phyloP scores from a whole-genome alignment of 1,139 yeast genomes.

The Diutina rugosa region DNA sequence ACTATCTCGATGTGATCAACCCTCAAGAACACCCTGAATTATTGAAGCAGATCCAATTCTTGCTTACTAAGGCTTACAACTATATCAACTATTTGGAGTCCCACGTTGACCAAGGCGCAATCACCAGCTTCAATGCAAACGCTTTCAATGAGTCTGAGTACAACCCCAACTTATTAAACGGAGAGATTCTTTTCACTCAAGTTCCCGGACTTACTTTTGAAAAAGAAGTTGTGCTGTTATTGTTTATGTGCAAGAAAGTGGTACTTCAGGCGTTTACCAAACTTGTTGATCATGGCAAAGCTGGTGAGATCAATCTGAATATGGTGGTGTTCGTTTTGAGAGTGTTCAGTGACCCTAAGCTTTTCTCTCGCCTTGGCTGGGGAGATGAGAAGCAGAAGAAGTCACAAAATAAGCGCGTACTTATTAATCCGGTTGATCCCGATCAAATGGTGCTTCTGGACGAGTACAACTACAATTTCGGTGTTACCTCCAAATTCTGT shows the following conservation, averaged over 20 bases:
- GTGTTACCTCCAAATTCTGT: conserved; percentile 24
- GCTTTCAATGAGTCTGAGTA: conserved; percentile 18
- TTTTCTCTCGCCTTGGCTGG: conserved; percentile 14
- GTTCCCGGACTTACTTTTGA: conserved; percentile 15
- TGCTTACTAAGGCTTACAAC: conserved; percentile 29
- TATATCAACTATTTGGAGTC: conserved; percentile 26
- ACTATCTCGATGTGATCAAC: conserved; percentile 17
- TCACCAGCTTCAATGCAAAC: conserved; percentile 19
- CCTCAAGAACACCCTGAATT: conserved; percentile 17
- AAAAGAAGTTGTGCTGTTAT: conserved; percentile 18
- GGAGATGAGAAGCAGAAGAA: conserved; percentile 12
- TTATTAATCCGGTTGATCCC: conserved; percentile 13
- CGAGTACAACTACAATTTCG: conserved; percentile 24
- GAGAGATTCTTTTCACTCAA: conserved; percentile 17
- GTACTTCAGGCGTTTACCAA: conserved; percentile 28
- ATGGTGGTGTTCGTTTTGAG: conserved; percentile 27
- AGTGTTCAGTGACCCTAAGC: conserved; percentile 25
- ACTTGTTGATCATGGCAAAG: conserved; percentile 16
- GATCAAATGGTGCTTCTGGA: conserved; percentile 14
- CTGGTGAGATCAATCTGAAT: conserved; percentile 30
- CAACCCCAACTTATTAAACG: conserved; percentile 17
- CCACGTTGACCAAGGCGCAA: conserved; percentile 15
- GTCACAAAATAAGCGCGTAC: conserved; percentile 4
- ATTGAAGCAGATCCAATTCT: conserved; percentile 28
- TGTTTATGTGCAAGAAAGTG: conserved; percentile 26